Evolutionary conservation across 108 stramenopile species (phyloP).

Genomic region (Nannochloropsis granulata): DNA sequence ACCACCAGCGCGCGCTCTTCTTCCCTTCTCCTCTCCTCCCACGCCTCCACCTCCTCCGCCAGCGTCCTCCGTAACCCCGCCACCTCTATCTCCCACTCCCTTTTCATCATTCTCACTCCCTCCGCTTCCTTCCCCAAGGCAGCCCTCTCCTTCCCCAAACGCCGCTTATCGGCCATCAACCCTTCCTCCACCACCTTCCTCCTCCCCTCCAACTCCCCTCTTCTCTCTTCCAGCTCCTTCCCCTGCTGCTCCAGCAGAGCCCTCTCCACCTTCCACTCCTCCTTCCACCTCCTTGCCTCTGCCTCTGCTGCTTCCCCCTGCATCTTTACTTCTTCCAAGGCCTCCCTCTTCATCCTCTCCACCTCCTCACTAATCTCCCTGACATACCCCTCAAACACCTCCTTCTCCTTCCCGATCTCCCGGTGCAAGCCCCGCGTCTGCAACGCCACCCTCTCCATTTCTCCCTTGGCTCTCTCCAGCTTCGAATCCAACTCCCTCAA

Average conservation of each 20-base stretch:
- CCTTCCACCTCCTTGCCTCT: background rate
- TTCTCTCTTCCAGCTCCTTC: background rate
- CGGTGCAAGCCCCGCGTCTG: background rate
- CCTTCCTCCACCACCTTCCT: background rate
- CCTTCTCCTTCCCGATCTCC: background rate
- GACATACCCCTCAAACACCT: background rate
- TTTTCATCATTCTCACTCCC: background rate
- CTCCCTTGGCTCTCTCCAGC: background rate
- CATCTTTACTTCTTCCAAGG: background rate
- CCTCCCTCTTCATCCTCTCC: background rate
- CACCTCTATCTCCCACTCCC: background rate
- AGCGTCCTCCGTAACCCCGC: background rate
- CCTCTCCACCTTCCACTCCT: background rate
- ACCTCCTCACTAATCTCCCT: background rate
- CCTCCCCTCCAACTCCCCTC: background rate
- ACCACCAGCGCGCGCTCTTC: background rate
- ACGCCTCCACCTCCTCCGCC: background rate
- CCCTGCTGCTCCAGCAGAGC: background rate
- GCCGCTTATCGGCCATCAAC: background rate
- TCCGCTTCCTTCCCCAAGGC: background rate
- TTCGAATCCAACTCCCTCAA: background rate
- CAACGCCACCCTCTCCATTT: background rate
- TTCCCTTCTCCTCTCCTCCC: background rate
- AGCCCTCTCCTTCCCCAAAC: background rate
- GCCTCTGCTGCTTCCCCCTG: background rate